phyloP scores from a whole-genome alignment of 345 rosid genomes.

The Viola odorata region DNA sequence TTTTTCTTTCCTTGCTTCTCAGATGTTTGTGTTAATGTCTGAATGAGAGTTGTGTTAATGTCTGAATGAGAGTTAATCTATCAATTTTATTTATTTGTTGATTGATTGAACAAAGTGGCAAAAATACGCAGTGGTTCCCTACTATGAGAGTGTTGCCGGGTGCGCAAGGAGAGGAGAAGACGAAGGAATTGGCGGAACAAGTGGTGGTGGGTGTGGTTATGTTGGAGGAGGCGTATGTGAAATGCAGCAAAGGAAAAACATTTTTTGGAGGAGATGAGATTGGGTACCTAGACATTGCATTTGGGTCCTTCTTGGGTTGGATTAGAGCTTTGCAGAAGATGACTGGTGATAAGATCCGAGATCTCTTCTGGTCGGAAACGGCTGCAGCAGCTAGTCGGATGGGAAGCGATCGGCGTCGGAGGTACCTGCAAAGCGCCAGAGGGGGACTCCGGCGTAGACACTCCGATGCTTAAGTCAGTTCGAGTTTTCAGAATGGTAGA shows the following conservation, averaged over 20 bases:
- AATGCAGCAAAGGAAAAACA: constrained; percentile 45
- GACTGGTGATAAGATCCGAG: too few species aligned
- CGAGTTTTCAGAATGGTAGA: too few species aligned
- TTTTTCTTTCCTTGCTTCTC: background rate
- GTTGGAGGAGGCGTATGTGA: constrained; percentile 45
- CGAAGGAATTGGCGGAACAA: constrained; percentile 15
- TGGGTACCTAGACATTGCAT: constrained; percentile 43
- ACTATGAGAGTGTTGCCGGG: constrained; percentile 16
- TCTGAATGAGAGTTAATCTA: too few species aligned
- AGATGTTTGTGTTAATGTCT: background rate
- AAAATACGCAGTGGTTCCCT: constrained; percentile 44
- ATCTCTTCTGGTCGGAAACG: too few species aligned
- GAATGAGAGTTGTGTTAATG: background rate
- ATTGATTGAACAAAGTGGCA: too few species aligned
- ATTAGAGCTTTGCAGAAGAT: constrained; percentile 38
- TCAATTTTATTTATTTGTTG: too few species aligned
- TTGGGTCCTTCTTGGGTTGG: constrained; percentile 54
- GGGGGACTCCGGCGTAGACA: too few species aligned
- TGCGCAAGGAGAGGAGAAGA: constrained; percentile 34
- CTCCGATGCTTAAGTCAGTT: too few species aligned
- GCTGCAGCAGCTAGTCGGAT: too few species aligned
- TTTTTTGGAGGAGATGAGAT: too few species aligned
- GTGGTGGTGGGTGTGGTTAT: constrained; percentile 29
- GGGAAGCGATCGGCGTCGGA: too few species aligned
- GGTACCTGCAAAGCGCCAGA: too few species aligned